Evolutionary conservation across 352 stramenopile genomes (phyloP).

Genomic region (Globisporangium alternatum): DNA sequence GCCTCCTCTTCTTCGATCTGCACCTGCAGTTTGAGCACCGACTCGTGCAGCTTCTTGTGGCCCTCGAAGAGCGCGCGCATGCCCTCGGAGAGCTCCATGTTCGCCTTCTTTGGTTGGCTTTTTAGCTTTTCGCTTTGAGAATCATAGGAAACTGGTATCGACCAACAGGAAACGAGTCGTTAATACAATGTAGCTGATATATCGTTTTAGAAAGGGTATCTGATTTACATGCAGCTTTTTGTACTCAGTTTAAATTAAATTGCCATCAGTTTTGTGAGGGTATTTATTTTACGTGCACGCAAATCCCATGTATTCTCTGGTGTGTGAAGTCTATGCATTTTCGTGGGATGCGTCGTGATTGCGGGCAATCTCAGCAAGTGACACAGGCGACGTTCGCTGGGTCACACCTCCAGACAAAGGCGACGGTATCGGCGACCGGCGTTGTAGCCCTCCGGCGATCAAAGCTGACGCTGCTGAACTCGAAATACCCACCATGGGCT

Average conservation of each 20-base stretch:
- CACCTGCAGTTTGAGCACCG: constrained; percentile 56
- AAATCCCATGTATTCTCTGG: neutral
- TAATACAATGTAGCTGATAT: no score
- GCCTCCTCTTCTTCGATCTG: constrained; percentile 82
- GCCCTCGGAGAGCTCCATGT: constrained; percentile 47
- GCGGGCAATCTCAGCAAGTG: constrained; percentile 54
- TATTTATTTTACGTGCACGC: neutral
- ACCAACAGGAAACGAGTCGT: no score
- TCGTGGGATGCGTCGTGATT: constrained; percentile 44
- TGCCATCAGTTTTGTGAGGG: neutral
- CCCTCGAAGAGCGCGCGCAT: constrained; percentile 70
- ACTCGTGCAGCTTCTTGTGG: constrained; percentile 70
- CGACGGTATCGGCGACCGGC: neutral
- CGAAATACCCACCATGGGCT: constrained; percentile 10
- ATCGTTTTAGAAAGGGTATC: no score
- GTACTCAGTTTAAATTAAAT: no score
- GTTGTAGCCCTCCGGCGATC: neutral
- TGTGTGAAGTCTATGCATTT: constrained; percentile 17
- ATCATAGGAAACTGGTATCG: neutral
- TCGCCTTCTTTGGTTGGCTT: neutral
- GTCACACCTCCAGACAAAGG: neutral
- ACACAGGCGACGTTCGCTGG: constrained; percentile 28
- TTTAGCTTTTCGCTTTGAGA: neutral
- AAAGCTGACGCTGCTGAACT: neutral
- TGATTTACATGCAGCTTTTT: no score